Evolutionary conservation across 805 yeast genomes (phyloP).

Genomic region (Ogataea minuta): DNA sequence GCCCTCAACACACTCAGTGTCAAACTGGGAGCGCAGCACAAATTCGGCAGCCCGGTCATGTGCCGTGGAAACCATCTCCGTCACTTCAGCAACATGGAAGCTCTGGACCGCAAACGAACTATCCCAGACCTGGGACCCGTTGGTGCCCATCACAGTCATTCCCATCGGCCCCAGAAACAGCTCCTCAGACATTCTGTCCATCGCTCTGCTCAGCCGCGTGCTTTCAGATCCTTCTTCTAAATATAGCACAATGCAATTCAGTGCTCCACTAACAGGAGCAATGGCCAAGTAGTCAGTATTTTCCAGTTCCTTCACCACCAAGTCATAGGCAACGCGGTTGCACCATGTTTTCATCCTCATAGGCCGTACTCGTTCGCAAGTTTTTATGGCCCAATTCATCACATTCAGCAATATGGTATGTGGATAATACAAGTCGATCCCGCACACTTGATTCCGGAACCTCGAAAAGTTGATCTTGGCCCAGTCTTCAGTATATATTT

Average conservation of each 20-base stretch:
- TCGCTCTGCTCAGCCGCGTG: slow-evolving; percentile 50
- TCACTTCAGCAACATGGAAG: slow-evolving; percentile 74
- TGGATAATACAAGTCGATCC: slow-evolving; percentile 91
- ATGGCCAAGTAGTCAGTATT: slow-evolving; percentile 83
- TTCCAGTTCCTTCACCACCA: slow-evolving; percentile 67
- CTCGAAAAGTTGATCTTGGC: slow-evolving; percentile 63
- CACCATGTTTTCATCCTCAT: slow-evolving; percentile 58
- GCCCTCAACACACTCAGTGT: slow-evolving; percentile 71
- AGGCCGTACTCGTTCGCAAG: slow-evolving; percentile 79
- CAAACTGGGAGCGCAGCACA: slow-evolving; percentile 80
- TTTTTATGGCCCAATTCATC: slow-evolving; percentile 56
- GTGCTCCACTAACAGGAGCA: slow-evolving; percentile 91
- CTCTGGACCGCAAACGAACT: slow-evolving; percentile 88
- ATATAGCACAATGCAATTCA: slow-evolving; percentile 71
- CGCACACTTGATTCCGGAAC: slow-evolving; percentile 83
- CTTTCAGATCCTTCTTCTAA: slow-evolving; percentile 71
- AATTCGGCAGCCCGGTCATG: slow-evolving; percentile 69
- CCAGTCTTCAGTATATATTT: slow-evolving; percentile 69
- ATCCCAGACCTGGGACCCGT: slow-evolving; percentile 98
- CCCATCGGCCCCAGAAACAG: slow-evolving; percentile 88
- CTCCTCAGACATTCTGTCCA: slow-evolving; percentile 67
- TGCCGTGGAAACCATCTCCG: slow-evolving; percentile 63
- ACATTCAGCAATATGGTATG: slow-evolving; percentile 67
- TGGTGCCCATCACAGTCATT: slow-evolving; percentile 92
- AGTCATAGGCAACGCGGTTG: slow-evolving; percentile 52